phyloP scores from a whole-genome alignment of 2,329 filamentous ascomycete genomes.

The Epichloe gansuensis region DNA sequence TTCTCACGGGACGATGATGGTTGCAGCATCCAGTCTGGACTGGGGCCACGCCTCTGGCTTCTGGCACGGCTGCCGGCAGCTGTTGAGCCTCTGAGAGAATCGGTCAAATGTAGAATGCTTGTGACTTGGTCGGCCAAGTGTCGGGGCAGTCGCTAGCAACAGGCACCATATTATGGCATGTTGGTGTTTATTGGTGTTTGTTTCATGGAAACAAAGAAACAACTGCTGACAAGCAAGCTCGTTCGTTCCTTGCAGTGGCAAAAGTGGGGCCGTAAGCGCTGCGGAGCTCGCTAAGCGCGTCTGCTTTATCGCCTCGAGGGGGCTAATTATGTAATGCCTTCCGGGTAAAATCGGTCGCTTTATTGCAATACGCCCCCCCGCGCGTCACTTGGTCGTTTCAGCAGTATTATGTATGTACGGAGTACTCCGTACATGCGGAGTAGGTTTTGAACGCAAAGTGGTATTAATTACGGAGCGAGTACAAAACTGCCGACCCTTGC shows the following conservation, averaged over 20 bases:
- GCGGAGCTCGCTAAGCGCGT: conserved; percentile 3
- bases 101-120: not conserved
- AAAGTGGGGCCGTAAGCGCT: conserved; percentile 1
- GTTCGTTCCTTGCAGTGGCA: not conserved
- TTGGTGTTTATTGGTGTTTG: not conserved
- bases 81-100: not conserved
- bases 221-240: not conserved
- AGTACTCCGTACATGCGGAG: too few species aligned
- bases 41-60: not conserved
- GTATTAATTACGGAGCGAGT: not conserved
- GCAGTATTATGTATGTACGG: not conserved
- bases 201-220: not conserved
- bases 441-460: not conserved
- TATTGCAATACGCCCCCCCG: not conserved
- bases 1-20: not conserved
- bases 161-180: not conserved
- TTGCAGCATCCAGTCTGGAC: not conserved
- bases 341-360: not conserved
- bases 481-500: not conserved
- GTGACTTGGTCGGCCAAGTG: not conserved
- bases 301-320: not conserved
- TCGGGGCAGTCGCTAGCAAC: not conserved
- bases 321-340: not conserved
- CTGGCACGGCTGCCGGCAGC: not conserved
- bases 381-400: not conserved